Evolutionary conservation across 495 filamentous ascomycete genomes (phyloP).

Genomic region (Tuber magnatum): DNA sequence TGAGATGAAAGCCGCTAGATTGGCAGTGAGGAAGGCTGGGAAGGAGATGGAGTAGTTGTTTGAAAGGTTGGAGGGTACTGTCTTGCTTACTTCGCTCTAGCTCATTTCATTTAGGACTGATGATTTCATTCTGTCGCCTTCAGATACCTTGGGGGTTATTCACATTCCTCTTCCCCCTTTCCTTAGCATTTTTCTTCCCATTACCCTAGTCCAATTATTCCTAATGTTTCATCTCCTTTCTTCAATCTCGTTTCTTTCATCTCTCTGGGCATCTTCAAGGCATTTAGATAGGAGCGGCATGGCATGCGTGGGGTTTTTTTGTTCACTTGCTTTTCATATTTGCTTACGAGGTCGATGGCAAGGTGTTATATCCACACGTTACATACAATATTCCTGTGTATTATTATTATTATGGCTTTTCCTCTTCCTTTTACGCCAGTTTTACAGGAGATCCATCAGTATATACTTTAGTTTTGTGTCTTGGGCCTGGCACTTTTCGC

Average conservation of each 20-base stretch:
- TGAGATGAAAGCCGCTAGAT: slow-evolving; percentile 21
- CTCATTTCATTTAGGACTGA: neutral
- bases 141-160: neutral
- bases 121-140: neutral
- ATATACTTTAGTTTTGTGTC: neutral
- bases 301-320: neutral
- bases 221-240: neutral
- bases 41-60: neutral
- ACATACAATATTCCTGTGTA: slow-evolving; percentile 2
- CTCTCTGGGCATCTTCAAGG: neutral
- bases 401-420: slow-evolving; percentile 2
- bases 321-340: neutral
- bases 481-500: neutral
- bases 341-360: neutral
- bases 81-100: neutral
- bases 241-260: neutral
- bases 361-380: neutral
- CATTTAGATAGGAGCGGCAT: slow-evolving; percentile 5
- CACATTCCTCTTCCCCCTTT: neutral
- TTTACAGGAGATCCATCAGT: neutral
- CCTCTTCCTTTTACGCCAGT: neutral
- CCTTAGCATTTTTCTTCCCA: neutral
- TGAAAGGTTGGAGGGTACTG: neutral
- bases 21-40: slow-evolving; percentile 8
- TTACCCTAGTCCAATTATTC: neutral